These are phyloP conservation scores for Haberlea rhodopensis DNA, from an alignment of 257 asterid genomes.

Conservation along the genomic window DNA sequence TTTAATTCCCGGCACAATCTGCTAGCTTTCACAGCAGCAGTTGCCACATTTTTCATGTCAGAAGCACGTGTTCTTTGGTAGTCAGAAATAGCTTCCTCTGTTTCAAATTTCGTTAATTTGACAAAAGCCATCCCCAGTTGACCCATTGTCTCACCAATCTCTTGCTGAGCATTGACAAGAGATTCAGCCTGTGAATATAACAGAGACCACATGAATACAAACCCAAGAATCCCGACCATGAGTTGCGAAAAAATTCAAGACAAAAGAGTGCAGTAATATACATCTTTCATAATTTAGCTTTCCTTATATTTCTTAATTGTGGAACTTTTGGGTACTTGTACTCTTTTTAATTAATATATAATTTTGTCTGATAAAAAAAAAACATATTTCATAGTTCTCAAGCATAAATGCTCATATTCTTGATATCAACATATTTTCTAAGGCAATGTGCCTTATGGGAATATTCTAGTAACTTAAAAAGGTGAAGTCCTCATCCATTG, in stretches of 20 bases:
- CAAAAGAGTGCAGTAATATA: neutral
- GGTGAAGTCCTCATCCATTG: neutral
- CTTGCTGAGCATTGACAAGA: conserved; percentile 92
- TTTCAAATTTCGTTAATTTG: conserved; percentile 88
- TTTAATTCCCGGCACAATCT: conserved; percentile 89
- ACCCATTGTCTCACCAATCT: conserved; percentile 94
- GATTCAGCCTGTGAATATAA: conserved; percentile 70
- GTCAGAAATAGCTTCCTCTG: conserved; percentile 80
- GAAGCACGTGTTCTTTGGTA: conserved; percentile 81
- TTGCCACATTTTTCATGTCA: conserved; percentile 92
- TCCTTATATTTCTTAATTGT: too few relatives aligned
- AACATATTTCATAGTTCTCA: too few relatives aligned
- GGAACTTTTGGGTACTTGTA: too few relatives aligned
- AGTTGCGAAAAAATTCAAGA: neutral
- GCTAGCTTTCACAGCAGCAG: conserved; percentile 96
- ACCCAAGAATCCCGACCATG: conserved; percentile 5
- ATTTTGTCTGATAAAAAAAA: too few relatives aligned
- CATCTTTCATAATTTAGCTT: too few relatives aligned
- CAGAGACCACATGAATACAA: conserved; percentile 20
- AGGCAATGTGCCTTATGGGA: too few relatives aligned
- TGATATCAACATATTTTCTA: too few relatives aligned
- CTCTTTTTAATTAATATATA: too few relatives aligned
- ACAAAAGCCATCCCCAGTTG: conserved; percentile 92
- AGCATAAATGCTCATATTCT: too few relatives aligned
- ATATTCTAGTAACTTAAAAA: neutral